phyloP scores from a whole-genome alignment of 768 basidiomycete genomes.

The Suillus occidentalis region DNA sequence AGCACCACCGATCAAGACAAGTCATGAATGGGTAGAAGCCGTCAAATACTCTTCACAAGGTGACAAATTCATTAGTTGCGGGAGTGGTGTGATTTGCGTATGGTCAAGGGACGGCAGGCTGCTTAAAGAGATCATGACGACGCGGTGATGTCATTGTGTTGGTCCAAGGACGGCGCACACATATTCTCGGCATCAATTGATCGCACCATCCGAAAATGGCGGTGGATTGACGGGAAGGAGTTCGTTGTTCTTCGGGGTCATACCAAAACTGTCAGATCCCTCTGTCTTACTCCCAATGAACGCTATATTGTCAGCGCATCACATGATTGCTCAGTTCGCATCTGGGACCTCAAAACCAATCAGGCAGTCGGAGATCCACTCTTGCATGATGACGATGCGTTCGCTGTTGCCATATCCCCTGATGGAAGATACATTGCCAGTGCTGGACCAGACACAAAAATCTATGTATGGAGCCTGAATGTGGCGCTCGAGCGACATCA shows the following conservation, averaged over 20 bases:
- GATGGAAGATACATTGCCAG: conserved; percentile 82
- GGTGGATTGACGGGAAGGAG: neutral
- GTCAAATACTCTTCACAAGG: neutral
- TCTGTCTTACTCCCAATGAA: neutral
- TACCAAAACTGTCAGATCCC: neutral
- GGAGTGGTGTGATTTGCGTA: neutral
- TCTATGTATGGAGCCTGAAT: conserved; percentile 81
- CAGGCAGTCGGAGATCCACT: conserved; percentile 32
- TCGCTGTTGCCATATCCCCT: conserved; percentile 71
- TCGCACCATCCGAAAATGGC: neutral
- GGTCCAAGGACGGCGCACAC: neutral
- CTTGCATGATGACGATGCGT: conserved; percentile 81
- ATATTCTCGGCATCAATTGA: neutral
- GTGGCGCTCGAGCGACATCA: neutral
- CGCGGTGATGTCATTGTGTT: neutral
- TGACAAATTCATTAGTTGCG: neutral
- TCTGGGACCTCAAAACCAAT: neutral
- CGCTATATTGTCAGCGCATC: neutral
- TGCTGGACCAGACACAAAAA: conserved; percentile 71
- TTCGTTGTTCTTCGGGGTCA: neutral
- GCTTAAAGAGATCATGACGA: neutral
- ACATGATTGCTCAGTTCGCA: neutral
- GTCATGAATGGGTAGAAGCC: neutral
- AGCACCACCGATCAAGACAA: neutral
- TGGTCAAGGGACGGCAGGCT: neutral